Conservation (phyloP, 2,329 filamentous ascomycete species). For the Davidsoniella virescens region DNA sequence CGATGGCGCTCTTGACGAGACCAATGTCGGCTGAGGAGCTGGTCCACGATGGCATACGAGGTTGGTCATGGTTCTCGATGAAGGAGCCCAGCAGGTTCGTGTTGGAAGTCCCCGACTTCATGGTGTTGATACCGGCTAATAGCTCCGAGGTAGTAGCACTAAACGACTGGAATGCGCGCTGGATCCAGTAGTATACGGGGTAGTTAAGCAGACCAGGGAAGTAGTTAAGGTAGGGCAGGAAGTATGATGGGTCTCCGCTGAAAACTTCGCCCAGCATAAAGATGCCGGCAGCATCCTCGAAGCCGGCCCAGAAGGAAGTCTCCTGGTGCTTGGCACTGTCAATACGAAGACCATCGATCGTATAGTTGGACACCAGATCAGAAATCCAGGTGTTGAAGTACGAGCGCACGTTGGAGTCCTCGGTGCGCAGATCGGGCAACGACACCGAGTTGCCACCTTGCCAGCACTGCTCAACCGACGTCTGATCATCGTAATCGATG, state of each 20-base stretch:
- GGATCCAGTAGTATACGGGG: slow-evolving; percentile 14
- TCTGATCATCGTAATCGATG: slow-evolving; percentile 31
- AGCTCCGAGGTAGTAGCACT: slow-evolving; percentile 22
- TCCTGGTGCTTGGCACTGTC: slow-evolving; percentile 53
- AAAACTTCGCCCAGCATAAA: slow-evolving; percentile 51
- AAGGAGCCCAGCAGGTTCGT: slow-evolving; percentile 34
- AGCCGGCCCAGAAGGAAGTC: slow-evolving; percentile 31
- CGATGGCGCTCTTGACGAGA: slow-evolving; percentile 28
- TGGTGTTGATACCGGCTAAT: slow-evolving; percentile 45
- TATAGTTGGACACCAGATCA: slow-evolving; percentile 54
- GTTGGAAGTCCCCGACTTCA: slow-evolving; percentile 35
- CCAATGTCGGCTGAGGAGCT: slow-evolving; percentile 33
- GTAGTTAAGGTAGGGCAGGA: slow-evolving; percentile 38
- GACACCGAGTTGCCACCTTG: slow-evolving; percentile 29
- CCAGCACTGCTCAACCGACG: slow-evolving; percentile 29
- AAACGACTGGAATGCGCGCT: slow-evolving; percentile 11
- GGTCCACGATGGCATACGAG: slow-evolving; percentile 30
- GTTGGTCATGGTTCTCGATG: slow-evolving; percentile 48
- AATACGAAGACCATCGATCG: slow-evolving; percentile 51
- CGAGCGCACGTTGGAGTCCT: slow-evolving; percentile 48
- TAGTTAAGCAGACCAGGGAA: slow-evolving; percentile 34
- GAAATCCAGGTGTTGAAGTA: slow-evolving; percentile 49
- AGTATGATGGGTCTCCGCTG: slow-evolving; percentile 34
- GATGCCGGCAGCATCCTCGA: slow-evolving; percentile 40
- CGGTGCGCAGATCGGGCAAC: slow-evolving; percentile 60